Percentiles rank a stretch among this genome's conserved stretches.
phyloP scores from a whole-genome alignment of 202 grass and related monocot genomes.

The Sporobolus alterniflorus region DNA sequence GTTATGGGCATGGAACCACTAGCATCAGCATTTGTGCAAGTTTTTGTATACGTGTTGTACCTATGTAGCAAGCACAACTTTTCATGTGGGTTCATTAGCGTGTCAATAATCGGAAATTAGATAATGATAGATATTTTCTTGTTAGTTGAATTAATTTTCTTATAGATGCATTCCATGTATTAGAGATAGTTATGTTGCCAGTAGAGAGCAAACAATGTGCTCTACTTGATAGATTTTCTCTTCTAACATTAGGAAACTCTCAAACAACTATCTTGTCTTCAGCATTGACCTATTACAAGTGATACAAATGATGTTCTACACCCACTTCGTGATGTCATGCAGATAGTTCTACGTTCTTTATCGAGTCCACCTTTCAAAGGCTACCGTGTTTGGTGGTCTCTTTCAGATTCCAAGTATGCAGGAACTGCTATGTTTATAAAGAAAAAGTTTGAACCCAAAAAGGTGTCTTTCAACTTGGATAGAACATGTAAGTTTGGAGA shows the following conservation, averaged over 20 bases:
- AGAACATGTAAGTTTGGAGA: constrained; percentile 63
- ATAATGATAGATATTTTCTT: background rate
- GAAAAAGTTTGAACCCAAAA: constrained; percentile 85
- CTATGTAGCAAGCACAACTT: background rate
- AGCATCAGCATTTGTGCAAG: background rate
- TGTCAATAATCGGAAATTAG: background rate
- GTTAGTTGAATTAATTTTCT: background rate
- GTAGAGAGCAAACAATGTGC: background rate
- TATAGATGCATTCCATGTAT: background rate
- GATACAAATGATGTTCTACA: too few relatives aligned
- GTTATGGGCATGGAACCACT: background rate
- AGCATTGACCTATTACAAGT: too few relatives aligned
- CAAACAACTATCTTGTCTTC: background rate
- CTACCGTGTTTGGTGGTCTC: constrained; percentile 92
- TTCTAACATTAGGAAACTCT: background rate
- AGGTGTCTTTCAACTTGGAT: constrained; percentile 85
- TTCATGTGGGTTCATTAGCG: background rate
- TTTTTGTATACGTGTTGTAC: background rate
- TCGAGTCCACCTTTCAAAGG: constrained; percentile 79
- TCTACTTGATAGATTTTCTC: background rate
- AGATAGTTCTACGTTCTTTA: constrained; percentile 77
- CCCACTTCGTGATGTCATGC: constrained; percentile 34
- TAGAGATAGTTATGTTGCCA: background rate
- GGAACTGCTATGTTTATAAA: constrained; percentile 91
- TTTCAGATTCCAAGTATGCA: constrained; percentile 92